phyloP scores from a whole-genome alignment of 495 filamentous ascomycete genomes.

The Penicillium turbatum region DNA sequence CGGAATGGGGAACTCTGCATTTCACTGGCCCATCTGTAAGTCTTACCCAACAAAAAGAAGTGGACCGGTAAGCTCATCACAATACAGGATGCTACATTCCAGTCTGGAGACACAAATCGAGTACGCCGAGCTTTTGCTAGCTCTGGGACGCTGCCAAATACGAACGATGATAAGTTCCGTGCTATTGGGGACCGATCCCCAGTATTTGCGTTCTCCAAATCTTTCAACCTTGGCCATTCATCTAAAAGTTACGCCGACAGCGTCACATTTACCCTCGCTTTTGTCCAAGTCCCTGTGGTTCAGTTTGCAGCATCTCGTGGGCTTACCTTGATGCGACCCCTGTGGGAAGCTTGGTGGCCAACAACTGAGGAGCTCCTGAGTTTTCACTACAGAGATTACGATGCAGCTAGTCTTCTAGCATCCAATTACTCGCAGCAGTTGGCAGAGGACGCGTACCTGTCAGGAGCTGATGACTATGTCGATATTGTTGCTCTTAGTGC shows the following conservation, averaged over 20 bases:
- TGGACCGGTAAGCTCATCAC: slow-evolving; percentile 16
- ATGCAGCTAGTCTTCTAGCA: slow-evolving; percentile 57
- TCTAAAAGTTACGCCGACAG: slow-evolving; percentile 37
- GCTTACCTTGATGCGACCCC: slow-evolving; percentile 74
- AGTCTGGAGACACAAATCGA: slow-evolving; percentile 64
- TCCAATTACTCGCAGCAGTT: slow-evolving; percentile 77
- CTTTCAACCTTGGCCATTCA: slow-evolving; percentile 51
- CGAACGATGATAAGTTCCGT: slow-evolving; percentile 60
- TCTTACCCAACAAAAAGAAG: neutral
- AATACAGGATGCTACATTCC: slow-evolving; percentile 52
- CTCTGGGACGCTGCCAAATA: slow-evolving; percentile 61
- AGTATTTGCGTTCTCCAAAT: slow-evolving; percentile 86
- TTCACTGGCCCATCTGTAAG: slow-evolving; percentile 65
- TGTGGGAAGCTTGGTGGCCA: slow-evolving; percentile 77
- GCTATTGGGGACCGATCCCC: slow-evolving; percentile 80
- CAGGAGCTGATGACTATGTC: slow-evolving; percentile 48
- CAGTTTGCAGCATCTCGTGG: slow-evolving; percentile 83
- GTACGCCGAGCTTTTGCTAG: slow-evolving; percentile 72
- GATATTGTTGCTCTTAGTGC: slow-evolving; percentile 86
- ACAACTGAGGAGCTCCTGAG: slow-evolving; percentile 58
- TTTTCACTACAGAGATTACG: slow-evolving; percentile 74
- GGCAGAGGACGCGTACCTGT: slow-evolving; percentile 65
- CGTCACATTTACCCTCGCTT: slow-evolving; percentile 76
- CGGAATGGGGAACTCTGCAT: slow-evolving; percentile 87
- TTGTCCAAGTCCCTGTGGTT: slow-evolving; percentile 77